Conservation (phyloP, 2,329 filamentous ascomycete species). For the Monilinia laxa region DNA sequence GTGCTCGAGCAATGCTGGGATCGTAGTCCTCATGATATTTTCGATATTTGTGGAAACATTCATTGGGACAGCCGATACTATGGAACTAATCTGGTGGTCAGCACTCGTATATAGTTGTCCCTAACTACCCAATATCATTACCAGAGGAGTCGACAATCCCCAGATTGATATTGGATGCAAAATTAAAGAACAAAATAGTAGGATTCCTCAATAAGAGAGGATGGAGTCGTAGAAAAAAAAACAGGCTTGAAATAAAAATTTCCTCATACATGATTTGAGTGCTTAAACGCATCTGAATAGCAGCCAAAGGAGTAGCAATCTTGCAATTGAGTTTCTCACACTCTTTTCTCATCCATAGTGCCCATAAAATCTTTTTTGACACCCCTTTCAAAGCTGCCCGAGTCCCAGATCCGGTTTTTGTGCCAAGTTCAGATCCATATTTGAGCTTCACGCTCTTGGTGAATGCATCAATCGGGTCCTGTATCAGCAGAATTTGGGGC, state of each 20-base stretch:
- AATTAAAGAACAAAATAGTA: too few relatives aligned
- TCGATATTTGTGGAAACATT: neutral
- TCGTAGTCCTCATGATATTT: neutral
- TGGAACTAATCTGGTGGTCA: neutral
- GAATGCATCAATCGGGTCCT: neutral
- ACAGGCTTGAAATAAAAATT: too few relatives aligned
- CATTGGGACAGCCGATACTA: neutral
- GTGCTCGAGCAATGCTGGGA: neutral
- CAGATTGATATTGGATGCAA: too few relatives aligned
- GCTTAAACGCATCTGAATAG: neutral
- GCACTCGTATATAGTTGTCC: too few relatives aligned
- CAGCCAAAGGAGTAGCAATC: neutral
- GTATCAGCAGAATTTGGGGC: neutral
- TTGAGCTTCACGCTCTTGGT: neutral
- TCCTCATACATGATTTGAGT: neutral
- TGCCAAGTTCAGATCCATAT: neutral
- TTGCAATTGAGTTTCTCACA: neutral
- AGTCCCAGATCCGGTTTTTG: neutral
- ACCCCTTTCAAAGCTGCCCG: neutral
- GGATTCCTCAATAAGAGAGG: neutral
- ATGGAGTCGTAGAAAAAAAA: too few relatives aligned
- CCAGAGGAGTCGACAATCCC: too few relatives aligned
- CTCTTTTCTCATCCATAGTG: neutral
- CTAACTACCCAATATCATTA: too few relatives aligned
- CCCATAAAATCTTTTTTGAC: neutral